Conservation (phyloP, 140 eudicot genomes). For the Anethum foeniculum region DNA sequence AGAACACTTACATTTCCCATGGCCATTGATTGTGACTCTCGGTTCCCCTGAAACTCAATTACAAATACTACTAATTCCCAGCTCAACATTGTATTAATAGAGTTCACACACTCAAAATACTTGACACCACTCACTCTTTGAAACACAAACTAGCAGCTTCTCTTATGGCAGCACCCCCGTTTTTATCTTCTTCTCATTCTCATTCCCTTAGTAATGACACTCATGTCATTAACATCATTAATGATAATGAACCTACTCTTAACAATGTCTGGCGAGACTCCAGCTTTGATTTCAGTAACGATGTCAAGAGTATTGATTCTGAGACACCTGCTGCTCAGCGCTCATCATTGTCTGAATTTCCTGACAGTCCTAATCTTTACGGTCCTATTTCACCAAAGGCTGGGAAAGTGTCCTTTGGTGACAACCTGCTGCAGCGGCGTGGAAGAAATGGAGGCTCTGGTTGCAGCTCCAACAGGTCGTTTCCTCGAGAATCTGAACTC, state of each 20-base stretch:
- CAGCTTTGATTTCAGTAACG: not conserved
- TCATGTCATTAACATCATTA: not conserved
- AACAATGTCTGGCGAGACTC: not conserved
- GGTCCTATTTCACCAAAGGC: not conserved
- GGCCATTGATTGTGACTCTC: constrained; percentile 1
- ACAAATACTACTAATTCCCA: not conserved
- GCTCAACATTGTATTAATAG: not conserved
- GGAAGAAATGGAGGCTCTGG: not conserved
- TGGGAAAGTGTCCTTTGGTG: not conserved
- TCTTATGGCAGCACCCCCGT: not conserved
- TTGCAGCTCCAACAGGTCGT: not conserved
- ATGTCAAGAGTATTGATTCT: not conserved
- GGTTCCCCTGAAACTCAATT: not conserved
- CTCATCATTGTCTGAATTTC: not conserved
- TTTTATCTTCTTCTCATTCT: not conserved
- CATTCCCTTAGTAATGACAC: not conserved
- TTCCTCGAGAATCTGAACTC: constrained; percentile 1
- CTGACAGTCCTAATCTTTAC: not conserved
- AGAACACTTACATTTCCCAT: not conserved
- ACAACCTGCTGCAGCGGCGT: not conserved
- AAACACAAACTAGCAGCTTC: not conserved
- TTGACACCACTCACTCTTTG: not conserved
- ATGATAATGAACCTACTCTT: not conserved
- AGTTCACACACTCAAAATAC: not conserved
- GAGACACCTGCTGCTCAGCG: not conserved